Conservation (phyloP, 306 rosid genomes). For the Citrullus mucosospermus region DNA sequence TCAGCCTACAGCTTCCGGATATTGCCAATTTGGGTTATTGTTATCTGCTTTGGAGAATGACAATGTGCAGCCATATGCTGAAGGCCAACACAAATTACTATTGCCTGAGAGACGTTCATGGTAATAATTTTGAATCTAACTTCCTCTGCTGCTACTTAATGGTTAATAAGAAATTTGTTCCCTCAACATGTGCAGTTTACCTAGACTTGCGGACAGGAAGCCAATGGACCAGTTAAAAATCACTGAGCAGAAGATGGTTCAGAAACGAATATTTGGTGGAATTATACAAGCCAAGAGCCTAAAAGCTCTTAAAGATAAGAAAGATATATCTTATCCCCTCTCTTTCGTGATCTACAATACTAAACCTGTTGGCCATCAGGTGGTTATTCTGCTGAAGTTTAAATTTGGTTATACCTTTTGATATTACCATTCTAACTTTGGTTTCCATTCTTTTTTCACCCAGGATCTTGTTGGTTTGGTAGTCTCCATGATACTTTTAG, state of each 20-base stretch:
- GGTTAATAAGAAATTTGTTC: constrained; percentile 11
- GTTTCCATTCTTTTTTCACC: background rate
- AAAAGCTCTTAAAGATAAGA: constrained; percentile 58
- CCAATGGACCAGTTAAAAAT: constrained; percentile 23
- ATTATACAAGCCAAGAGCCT: constrained; percentile 50
- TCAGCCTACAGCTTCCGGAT: constrained; percentile 91
- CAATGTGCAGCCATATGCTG: constrained; percentile 21
- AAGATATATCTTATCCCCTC: constrained; percentile 37
- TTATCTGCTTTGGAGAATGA: constrained; percentile 38
- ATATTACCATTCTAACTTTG: background rate
- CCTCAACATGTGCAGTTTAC: constrained; percentile 26
- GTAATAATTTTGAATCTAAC: constrained; percentile 29
- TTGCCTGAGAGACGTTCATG: constrained; percentile 34
- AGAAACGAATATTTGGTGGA: constrained; percentile 50
- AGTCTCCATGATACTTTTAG: constrained; percentile 63
- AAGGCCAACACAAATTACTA: constrained; percentile 28
- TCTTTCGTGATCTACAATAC: constrained; percentile 55
- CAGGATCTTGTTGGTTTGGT: constrained; percentile 96
- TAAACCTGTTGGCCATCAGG: constrained; percentile 93
- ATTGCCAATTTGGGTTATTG: constrained; percentile 70
- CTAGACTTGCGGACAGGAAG: constrained; percentile 16
- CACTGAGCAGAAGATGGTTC: constrained; percentile 35
- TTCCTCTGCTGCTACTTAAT: constrained; percentile 6
- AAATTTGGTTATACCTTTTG: background rate
- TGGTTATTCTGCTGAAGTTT: constrained; percentile 3